Base-by-base conservation (phyloP, 2,329 filamentous ascomycete genomes). In the Trichoderma sp. region DNA sequence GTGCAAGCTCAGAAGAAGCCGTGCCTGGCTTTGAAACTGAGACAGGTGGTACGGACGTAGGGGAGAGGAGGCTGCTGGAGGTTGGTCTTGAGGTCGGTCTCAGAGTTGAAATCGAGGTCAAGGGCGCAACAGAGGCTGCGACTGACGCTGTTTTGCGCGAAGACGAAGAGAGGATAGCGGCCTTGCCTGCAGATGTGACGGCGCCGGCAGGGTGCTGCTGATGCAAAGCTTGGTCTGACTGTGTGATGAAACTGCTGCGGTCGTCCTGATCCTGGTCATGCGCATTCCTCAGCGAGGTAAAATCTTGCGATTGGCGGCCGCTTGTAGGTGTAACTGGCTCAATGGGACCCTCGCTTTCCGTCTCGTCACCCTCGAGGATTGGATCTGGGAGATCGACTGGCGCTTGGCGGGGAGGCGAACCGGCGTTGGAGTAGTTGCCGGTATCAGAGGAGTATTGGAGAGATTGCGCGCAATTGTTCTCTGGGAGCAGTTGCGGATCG, bases 291-390 rank as follows among this genome's bases (percentile, higher is more conserved):
- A 85, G 81, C 45, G 84, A 82, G 65, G 85, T 85, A 77, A 91
- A 90, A 78, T 90, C 88, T 75, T 88, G 87, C 64, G 89, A 90
- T 79, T 89, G 82, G 68, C 84, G 87, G 77, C 88, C 86, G 79
- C 90, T 91, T 76, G 90, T 87, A 65, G 91, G 91, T 27, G 91
- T 92, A 75, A 90, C 85, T 62, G 91, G 91, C 78, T 92, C 91
- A 83, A 89, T 88, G 74, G 86, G 85, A 29, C 87, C 88, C 79
- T 92, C 90, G 82, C 88, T 91, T 77, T 89, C 87, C 9, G 89
- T 91, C 81, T 92, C 90, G 83, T 89, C 89, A 81, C 87, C 87
- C 83, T 91, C 89, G 69, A 87, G 85, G 76, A 91, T 91, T 73
- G 89, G 86, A 77, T 84, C 86, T 77, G 85, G 83, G 11, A 89